Percentiles rank a stretch among this genome's conserved stretches.
These are phyloP conservation scores for Cylindrotheca closterium DNA, from an alignment of 108 stramenopile genomes.

Conservation along the genomic window DNA sequence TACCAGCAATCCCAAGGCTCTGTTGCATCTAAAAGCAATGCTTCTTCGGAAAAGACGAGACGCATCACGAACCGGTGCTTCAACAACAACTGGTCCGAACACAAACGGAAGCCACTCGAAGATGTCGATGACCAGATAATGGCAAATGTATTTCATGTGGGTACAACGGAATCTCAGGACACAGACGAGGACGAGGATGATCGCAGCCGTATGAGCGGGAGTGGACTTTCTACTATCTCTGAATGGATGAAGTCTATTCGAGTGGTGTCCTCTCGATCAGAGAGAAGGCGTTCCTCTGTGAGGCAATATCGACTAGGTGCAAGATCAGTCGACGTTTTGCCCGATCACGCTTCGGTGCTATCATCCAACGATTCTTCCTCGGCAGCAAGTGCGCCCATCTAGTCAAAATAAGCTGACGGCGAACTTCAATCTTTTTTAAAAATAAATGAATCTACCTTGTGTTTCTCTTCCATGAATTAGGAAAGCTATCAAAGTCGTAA, in stretches of 20 bases:
- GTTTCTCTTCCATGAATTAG: conserved; percentile 36
- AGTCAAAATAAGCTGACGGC: neutral
- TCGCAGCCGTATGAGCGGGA: conserved; percentile 14
- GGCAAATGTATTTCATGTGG: conserved; percentile 29
- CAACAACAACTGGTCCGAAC: conserved; percentile 19
- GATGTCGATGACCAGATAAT: conserved; percentile 15
- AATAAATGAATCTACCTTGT: conserved; percentile 12
- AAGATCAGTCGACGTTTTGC: no score
- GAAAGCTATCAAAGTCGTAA: conserved; percentile 25
- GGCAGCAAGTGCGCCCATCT: neutral
- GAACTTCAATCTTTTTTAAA: no score
- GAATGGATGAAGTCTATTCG: conserved; percentile 51
- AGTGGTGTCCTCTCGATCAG: conserved; percentile 29
- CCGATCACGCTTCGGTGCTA: no score
- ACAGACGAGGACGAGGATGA: conserved; percentile 5
- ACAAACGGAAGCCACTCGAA: conserved; percentile 19
- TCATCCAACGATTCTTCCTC: conserved; percentile 20
- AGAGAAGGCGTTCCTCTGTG: no score
- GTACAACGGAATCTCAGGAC: conserved; percentile 24
- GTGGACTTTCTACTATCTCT: conserved; percentile 26
- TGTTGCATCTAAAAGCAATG: neutral
- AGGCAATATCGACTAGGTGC: no score
- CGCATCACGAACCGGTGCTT: conserved; percentile 3
- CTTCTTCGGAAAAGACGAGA: neutral
- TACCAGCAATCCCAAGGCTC: neutral